Base-by-base conservation (phyloP, 345 rosid species). In the Pistacia atlantica region DNA sequence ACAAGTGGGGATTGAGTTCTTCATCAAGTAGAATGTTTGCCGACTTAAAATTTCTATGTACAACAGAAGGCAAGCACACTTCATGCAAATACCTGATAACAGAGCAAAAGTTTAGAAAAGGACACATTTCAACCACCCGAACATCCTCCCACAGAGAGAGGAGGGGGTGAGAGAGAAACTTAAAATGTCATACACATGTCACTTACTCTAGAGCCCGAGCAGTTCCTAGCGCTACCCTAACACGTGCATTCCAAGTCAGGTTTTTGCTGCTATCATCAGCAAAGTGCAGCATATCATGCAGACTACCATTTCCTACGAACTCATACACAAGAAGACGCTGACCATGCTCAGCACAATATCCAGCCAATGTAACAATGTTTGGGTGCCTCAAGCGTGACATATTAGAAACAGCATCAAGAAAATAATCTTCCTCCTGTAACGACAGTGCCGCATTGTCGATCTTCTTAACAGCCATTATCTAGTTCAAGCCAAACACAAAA, bases 151-250 rank as follows among this genome's bases (percentile, higher is more conserved):
- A 52, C 5, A 33, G 64, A 38, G 57, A 25, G 31, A 33, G 11
- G 20, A 12, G 46, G 4, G 5, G 67, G 16, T 58, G 63, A 77
- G 78, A 14, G 66, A 16, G 64, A 72, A 64, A 62, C 56, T 25
- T 33, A 62, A 35, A 84, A 68, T 31, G 48, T 10, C 49, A 16
- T 66, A 76, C 66, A 66, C 22, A 77, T 56, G 60, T 64, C 63
- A 90, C 98, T 72, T 96, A 96, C 99, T 94, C 99, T 83, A 97
- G 84, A 81, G 99, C 97, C 72, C 98, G 90, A 46, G 99, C 94
- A 55, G 98, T 91, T 66, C 98, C 98, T 67, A 97, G 95, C 16
- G 98, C 98, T n/a, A 94, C 96, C 78, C 98, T 85, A 78, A 94
- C 99, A 67, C 99, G 98, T 11, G 92, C 97, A 83, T 97, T 97